Evolutionary conservation across 1,139 yeast genomes (phyloP).

Genomic region (Casaregolazyma lundiana): DNA sequence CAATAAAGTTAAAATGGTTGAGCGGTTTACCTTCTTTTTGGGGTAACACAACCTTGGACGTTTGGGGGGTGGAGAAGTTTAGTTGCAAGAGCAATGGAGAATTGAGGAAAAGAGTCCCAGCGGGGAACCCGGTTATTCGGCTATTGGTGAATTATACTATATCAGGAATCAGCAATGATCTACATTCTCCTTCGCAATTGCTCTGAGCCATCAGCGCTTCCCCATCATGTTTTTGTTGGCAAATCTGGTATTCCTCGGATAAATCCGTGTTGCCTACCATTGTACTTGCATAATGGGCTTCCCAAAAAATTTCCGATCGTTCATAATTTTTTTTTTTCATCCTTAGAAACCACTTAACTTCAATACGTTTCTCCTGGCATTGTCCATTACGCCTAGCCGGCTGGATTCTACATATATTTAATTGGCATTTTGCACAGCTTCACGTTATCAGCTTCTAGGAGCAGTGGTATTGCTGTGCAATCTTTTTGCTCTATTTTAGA

Average conservation of each 20-base stretch:
- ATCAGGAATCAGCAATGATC: no score
- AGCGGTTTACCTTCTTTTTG: neutral
- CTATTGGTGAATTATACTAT: no score
- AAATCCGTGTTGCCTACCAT: neutral
- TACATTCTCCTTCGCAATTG: neutral
- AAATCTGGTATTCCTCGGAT: neutral
- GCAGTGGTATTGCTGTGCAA: no score
- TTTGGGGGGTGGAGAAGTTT: neutral
- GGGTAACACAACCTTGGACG: neutral
- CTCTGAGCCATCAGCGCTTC: no score
- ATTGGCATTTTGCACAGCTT: neutral
- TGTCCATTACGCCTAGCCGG: no score
- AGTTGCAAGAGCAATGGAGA: no score
- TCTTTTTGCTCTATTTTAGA: neutral
- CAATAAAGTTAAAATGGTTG: constrained; percentile 5
- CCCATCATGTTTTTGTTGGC: no score
- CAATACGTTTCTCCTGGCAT: no score
- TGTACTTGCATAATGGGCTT: neutral
- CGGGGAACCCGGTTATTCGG: no score
- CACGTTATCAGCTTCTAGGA: neutral
- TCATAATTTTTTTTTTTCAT: neutral
- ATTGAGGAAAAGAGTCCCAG: no score
- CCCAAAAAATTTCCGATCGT: neutral
- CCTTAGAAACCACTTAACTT: neutral
- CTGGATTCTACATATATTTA: neutral